Base-by-base conservation (phyloP, 805 yeast species). In the Kluyveromyces siamensis region DNA sequence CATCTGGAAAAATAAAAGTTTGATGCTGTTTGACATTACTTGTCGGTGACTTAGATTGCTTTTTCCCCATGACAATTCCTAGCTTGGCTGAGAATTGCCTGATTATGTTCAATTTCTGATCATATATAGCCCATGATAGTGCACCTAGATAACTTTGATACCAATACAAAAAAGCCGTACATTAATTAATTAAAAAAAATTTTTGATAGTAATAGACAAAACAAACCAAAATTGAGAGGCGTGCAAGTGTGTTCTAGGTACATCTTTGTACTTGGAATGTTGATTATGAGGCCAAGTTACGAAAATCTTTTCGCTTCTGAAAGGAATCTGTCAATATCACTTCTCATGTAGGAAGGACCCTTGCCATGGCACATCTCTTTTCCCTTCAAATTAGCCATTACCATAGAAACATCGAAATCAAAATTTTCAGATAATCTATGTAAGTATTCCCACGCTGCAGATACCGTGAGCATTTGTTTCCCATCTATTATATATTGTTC, bases 361-460 rank as follows among this genome's bases (percentile, higher is more conserved):
- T 70, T 75, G 1, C 90, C 93, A 61, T 87, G 91, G 59, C 96
- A 87, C 37, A 70, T 73, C 61, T 86, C 95, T 35, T 74, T 63
- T 1, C 93, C 95, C 58, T 72, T 76, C 47, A 88, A 70, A 27
- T 62, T 64, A 17, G 67, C 61, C 82, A 87, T 80, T 2, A 87
- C 76, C 37, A 63, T 68, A n/a, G 71, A 65, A 40, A 84, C 69
- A 59, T 84, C 84, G 39, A 84, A 58, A 8, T 74, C 74, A 19
- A 65, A 59, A 37, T 69, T 73, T 35, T 78, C 76, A 46, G 75
- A 72, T n/a, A 71, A 65, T 40, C 70, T 72, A 48, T 73, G 77
- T 43, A 88, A 65, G 60, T 83, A 84, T 61, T 87, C 91, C 96
- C 96, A 88, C 2, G 86, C 82, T 1, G 91, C 93, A 17, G 86